Evolutionary conservation across 2,329 filamentous ascomycete genomes (phyloP).

Genomic region (Didymella pinodella): DNA sequence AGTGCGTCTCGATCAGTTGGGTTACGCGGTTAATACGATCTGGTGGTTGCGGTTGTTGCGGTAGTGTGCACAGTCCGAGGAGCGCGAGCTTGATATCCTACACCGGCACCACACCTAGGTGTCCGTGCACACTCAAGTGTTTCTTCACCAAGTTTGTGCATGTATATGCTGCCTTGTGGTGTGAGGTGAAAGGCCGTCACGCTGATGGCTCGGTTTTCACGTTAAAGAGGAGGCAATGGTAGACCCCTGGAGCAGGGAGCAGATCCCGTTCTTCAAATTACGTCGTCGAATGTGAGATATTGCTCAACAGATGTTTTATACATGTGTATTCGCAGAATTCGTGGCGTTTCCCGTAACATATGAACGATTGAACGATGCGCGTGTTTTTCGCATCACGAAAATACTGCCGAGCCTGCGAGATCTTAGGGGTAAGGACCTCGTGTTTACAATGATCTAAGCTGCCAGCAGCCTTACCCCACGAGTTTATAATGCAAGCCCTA

Average conservation of each 20-base stretch:
- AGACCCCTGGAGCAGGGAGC: background rate
- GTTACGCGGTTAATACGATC: background rate
- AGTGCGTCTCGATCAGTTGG: background rate
- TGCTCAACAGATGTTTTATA: background rate
- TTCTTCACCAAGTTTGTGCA: background rate
- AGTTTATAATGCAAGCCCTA: too few species aligned
- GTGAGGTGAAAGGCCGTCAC: background rate
- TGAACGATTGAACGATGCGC: too few species aligned
- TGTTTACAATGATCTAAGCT: too few species aligned
- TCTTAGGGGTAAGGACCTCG: too few species aligned
- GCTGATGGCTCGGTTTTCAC: background rate
- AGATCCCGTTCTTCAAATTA: background rate
- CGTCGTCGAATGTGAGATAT: background rate
- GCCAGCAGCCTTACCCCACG: too few species aligned
- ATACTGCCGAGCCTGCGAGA: too few species aligned
- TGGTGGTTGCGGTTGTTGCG: background rate
- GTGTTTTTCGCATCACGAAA: too few species aligned
- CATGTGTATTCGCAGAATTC: background rate
- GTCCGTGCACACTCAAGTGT: background rate
- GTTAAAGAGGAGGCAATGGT: background rate
- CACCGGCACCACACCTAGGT: background rate
- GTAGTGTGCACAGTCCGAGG: background rate
- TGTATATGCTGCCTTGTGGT: background rate
- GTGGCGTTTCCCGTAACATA: too few species aligned
- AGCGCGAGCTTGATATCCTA: background rate